Evolutionary conservation across 805 yeast genomes (phyloP), one percentile per base, ranked within the genome.

Genomic region (Candida nitratophila): DNA sequence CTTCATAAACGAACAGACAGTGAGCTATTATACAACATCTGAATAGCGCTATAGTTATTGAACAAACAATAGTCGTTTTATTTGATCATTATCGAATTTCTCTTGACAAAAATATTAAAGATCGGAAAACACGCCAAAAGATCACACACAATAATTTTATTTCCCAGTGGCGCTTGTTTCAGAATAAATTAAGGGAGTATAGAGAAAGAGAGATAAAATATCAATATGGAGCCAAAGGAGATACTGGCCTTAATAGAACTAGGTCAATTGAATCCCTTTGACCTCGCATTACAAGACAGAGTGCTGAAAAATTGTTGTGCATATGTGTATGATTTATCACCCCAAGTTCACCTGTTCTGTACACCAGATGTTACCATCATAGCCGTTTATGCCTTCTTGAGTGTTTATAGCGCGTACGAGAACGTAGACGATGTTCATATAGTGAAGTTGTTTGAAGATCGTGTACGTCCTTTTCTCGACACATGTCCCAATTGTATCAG

Each of bases 401-500:
- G 47, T 17, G 44, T 51, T 16, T 44, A 48, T 15, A 48, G 47
- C 55, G 80, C 89, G 3, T 80, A 82, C 52, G 37, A 34, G 20
- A 17, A n/a, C 10, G 17, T n/a, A n/a, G 24, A 19, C 12, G 24
- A 20, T 17, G 6, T 20, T 16, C 17, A 34, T 34, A 9, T 34
- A 3, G 11, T 34, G 19, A 7, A 6, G 8, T 5, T 10, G 3
- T 34, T 34, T 20, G 22, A 34, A 12, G 12, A 17, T 3, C 10
- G 37, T 9, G n/a, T 34, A 19, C 37, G 37, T 12, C 15, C 24
- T 14, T 63, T 71, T 21, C 59, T 84, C 14, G 60, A 64, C 32
- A 46, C 56, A 3, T 85, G 93, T 60, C 63, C 69, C 2, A 61
- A 69, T 5, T 85, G 93, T 60, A 63, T 79, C 6, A 47, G 65